Evolutionary conservation across 1,139 yeast genomes (phyloP), one percentile per base, ranked within the genome.

Genomic region (Hanseniaspora sp.): DNA sequence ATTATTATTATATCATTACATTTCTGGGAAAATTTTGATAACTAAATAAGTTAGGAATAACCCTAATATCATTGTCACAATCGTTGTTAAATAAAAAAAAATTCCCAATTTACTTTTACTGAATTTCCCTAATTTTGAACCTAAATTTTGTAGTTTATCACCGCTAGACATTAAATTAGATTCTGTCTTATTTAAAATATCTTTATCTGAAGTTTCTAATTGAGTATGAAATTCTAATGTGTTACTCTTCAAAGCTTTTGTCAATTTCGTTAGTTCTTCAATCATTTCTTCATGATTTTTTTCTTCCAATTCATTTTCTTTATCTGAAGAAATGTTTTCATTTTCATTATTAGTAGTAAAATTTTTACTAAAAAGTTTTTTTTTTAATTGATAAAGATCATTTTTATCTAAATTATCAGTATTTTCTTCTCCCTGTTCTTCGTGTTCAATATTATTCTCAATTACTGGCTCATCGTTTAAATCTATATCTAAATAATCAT

Each of bases 171-270:
- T 52, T 3, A 71, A 58, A 13, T 74, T 74, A 17, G 67, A 63
- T 56, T 70, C 73, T 1, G 74, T 72, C 4, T 74, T 73, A 28
- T 66, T 65, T 11, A 71, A 47, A 1, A 69, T 67, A 47, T 66
- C 69, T 42, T 65, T 60, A 55, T 70, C 74, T 3, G 56, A n/a
- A 51, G 69, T 68, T 18, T 66, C 64, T 37, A 71, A 57, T 28
- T 71, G 71, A 44, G 62, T 63, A 56, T 69, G 70, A 56, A 71
- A 71, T 4, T 71, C 72, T 40, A 65, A 62, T 1, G 74, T 73
- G 40, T 72, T 72, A 33, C 65, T 66, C 57, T 62, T 70, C 46
- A 71, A 59, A 15, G 68, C 66, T 7, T 63, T 60, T 1, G 69
- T 67, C 17, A 69, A 63, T 41, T 65, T 68, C 1, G 66, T 60